Conservation (phyloP, 2,329 filamentous ascomycete species). For the Pseudogymnoascus sp. region DNA sequence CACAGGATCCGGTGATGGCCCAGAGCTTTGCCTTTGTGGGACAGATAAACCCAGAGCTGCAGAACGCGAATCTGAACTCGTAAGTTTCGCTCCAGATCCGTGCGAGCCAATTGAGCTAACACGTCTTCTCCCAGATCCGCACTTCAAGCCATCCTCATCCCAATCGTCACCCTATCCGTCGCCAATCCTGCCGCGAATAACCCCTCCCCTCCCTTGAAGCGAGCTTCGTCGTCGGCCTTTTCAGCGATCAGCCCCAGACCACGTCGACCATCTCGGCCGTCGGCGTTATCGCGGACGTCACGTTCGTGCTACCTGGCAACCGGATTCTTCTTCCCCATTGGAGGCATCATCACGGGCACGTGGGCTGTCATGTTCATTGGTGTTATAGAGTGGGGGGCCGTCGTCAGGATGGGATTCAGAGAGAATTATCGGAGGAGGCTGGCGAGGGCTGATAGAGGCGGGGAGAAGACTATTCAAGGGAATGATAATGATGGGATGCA, state of each 20-base stretch:
- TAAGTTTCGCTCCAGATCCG: slow-evolving; percentile 33
- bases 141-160: slow-evolving; percentile 56
- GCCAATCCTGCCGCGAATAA: slow-evolving; percentile 48
- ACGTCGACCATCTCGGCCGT: slow-evolving; percentile 24
- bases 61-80: slow-evolving; percentile 50
- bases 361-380: slow-evolving; percentile 52
- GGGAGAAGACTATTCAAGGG: slow-evolving; percentile 24
- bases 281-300: slow-evolving; percentile 22
- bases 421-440: slow-evolving; percentile 51
- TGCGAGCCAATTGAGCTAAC: not conserved
- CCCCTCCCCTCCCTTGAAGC: slow-evolving; percentile 61
- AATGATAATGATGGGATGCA: not conserved
- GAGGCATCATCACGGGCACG: slow-evolving; percentile 53
- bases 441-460: slow-evolving; percentile 33
- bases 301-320: slow-evolving; percentile 62
- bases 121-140: slow-evolving; percentile 16
- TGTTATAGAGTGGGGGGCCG: slow-evolving; percentile 56
- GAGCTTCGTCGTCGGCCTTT: slow-evolving; percentile 62
- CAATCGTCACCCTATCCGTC: slow-evolving; percentile 53
- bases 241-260: slow-evolving; percentile 43
- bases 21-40: slow-evolving; percentile 63
- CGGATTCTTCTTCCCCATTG: slow-evolving; percentile 62
- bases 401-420: slow-evolving; percentile 56
- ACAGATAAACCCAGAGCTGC: slow-evolving; percentile 50
- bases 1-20: slow-evolving; percentile 36